These are phyloP conservation scores for Fusarium austroafricanum DNA, from an alignment of 2,329 filamentous ascomycete species.

Conservation along the genomic window DNA sequence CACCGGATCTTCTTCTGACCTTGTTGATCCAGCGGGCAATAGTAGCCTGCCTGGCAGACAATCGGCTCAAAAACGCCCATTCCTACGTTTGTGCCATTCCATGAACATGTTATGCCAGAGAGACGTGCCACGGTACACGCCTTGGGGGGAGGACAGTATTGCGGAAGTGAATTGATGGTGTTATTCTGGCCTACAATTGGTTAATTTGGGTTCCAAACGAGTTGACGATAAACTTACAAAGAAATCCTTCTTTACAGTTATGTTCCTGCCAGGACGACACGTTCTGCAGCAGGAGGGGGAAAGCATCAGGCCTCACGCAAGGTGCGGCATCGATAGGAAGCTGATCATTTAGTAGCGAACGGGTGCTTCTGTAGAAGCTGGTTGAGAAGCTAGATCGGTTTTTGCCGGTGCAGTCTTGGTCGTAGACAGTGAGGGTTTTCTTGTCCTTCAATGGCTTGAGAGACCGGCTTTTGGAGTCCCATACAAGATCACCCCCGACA, in stretches of 20 bases:
- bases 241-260: slow-evolving; percentile 57
- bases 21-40: slow-evolving; percentile 55
- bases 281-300: slow-evolving; percentile 56
- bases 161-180: slow-evolving; percentile 59
- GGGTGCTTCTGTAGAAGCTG: slow-evolving; percentile 53
- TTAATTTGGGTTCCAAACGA: background rate
- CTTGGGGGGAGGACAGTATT: slow-evolving; percentile 56
- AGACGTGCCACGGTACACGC: slow-evolving; percentile 54
- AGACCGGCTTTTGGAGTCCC: slow-evolving; percentile 39
- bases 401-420: slow-evolving; percentile 55
- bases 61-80: slow-evolving; percentile 64
- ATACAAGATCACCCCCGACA: slow-evolving; percentile 46
- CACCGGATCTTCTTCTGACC: slow-evolving; percentile 57
- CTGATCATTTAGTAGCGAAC: slow-evolving; percentile 42
- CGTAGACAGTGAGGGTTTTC: slow-evolving; percentile 49
- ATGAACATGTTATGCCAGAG: slow-evolving; percentile 49
- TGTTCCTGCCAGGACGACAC: slow-evolving; percentile 50
- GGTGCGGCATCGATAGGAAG: slow-evolving; percentile 53
- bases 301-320: slow-evolving; percentile 54
- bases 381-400: slow-evolving; percentile 57
- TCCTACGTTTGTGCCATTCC: slow-evolving; percentile 51
- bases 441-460: slow-evolving; percentile 45
- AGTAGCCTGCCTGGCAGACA: slow-evolving; percentile 61
- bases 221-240: slow-evolving; percentile 51
- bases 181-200: slow-evolving; percentile 54